These are phyloP conservation scores for Fusarium decemcellulare DNA, from an alignment of 2,329 filamentous ascomycete genomes.

Conservation along the genomic window DNA sequence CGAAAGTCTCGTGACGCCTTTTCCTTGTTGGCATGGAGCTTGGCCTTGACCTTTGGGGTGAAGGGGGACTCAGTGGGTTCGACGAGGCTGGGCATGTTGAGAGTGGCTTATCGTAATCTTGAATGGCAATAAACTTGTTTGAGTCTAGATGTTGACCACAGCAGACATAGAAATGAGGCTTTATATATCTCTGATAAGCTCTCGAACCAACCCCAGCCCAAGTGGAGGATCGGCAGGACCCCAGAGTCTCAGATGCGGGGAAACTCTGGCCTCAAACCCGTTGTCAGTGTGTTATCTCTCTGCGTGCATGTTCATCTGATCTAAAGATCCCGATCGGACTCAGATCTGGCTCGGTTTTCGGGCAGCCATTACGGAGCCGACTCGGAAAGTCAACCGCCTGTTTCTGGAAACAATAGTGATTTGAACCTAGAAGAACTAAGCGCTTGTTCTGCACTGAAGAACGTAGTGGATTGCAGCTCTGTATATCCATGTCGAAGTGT, in stretches of 20 bases:
- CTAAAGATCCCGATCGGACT: not conserved
- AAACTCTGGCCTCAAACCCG: too few relatives aligned
- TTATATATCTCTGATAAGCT: not conserved
- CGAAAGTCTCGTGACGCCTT: slow-evolving; percentile 45
- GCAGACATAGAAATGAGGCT: not conserved
- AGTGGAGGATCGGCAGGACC: not conserved
- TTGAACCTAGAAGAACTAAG: too few relatives aligned
- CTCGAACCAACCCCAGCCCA: not conserved
- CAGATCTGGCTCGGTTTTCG: not conserved
- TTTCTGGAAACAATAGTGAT: too few relatives aligned
- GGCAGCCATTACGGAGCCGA: too few relatives aligned
- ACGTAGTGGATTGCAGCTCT: too few relatives aligned
- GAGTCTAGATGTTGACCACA: too few relatives aligned
- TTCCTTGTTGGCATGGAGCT: slow-evolving; percentile 23
- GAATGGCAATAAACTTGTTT: too few relatives aligned
- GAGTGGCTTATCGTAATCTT: too few relatives aligned
- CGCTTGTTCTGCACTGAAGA: too few relatives aligned
- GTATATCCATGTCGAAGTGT: too few relatives aligned
- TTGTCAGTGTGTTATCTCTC: too few relatives aligned
- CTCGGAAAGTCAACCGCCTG: not conserved
- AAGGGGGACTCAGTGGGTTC: slow-evolving; percentile 24
- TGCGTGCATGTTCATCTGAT: too few relatives aligned
- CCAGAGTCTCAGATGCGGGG: not conserved
- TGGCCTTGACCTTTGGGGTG: slow-evolving; percentile 27
- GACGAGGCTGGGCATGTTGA: slow-evolving; percentile 24